phyloP scores from a whole-genome alignment of 202 grass and related monocot genomes.

The Dendrocalamus latiflorus region DNA sequence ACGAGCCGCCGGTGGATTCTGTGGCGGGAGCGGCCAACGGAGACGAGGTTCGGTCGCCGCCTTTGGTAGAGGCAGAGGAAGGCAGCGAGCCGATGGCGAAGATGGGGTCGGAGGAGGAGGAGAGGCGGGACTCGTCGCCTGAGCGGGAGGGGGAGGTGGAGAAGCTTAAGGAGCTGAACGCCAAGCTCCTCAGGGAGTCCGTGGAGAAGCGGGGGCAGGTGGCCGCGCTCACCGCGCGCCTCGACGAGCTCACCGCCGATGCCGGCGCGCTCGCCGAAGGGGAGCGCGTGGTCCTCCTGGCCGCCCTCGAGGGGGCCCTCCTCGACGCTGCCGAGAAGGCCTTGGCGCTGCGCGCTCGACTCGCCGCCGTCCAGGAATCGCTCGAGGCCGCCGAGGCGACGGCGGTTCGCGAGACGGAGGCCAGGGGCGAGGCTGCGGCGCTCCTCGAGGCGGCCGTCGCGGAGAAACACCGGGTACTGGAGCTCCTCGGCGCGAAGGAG shows the following conservation, averaged over 20 bases:
- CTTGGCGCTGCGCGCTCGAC: no score
- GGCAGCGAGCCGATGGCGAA: background rate
- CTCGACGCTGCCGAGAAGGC: no score
- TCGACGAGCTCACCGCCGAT: no score
- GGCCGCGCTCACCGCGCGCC: no score
- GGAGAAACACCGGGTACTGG: background rate
- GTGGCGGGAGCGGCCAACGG: background rate
- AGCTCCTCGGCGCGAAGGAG: background rate
- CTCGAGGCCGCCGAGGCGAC: no score
- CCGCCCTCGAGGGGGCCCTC: no score
- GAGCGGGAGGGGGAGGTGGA: background rate
- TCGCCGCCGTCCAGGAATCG: no score
- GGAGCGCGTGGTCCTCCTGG: no score
- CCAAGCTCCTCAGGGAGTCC: conserved; percentile 32
- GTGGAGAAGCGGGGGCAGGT: no score
- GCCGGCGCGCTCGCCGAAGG: no score
- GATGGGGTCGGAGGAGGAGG: background rate
- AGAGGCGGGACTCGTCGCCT: background rate
- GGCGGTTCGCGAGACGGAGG: background rate
- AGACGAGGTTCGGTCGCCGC: background rate
- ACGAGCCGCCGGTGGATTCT: background rate
- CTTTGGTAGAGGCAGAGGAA: background rate
- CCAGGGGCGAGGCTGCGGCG: background rate
- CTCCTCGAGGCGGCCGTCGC: background rate
- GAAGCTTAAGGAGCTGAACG: conserved; percentile 41